Conservation (phyloP, 179 eudicot genomes). For the Beta lomatogona region DNA sequence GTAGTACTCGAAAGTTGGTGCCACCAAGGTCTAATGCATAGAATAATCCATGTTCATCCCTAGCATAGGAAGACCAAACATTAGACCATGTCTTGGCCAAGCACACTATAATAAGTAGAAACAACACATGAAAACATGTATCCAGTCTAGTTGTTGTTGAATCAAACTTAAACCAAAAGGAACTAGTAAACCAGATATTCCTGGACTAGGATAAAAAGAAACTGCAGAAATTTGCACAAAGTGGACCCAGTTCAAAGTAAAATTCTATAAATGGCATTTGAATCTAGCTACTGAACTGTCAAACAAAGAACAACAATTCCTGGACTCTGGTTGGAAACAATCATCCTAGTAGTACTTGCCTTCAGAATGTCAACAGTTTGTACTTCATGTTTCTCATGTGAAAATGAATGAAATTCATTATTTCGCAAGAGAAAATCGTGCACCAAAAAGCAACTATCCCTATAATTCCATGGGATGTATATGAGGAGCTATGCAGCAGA, state of each 20-base stretch:
- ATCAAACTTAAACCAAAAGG: background rate
- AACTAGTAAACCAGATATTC: background rate
- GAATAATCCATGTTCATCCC: conserved; percentile 82
- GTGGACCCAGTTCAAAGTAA: background rate
- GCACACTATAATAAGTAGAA: conserved; percentile 4
- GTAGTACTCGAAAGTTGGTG: conserved; percentile 91
- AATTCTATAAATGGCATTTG: background rate
- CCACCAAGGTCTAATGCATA: conserved; percentile 99
- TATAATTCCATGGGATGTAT: background rate
- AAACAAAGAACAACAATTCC: background rate
- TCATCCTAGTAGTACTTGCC: background rate
- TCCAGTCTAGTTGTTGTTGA: conserved; percentile 7
- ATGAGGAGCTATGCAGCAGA: background rate
- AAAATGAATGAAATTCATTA: background rate
- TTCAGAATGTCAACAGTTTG: background rate
- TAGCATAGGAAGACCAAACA: conserved; percentile 32
- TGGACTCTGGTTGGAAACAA: background rate
- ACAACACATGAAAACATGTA: background rate
- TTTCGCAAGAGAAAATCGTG: background rate
- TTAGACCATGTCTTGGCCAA: conserved; percentile 10
- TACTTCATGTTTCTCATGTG: background rate
- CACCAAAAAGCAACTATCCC: background rate
- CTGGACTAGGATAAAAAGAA: background rate
- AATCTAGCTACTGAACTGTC: background rate
- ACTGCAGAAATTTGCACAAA: background rate